Conservation (phyloP, 495 filamentous ascomycete species). For the Neurospora sp. region DNA sequence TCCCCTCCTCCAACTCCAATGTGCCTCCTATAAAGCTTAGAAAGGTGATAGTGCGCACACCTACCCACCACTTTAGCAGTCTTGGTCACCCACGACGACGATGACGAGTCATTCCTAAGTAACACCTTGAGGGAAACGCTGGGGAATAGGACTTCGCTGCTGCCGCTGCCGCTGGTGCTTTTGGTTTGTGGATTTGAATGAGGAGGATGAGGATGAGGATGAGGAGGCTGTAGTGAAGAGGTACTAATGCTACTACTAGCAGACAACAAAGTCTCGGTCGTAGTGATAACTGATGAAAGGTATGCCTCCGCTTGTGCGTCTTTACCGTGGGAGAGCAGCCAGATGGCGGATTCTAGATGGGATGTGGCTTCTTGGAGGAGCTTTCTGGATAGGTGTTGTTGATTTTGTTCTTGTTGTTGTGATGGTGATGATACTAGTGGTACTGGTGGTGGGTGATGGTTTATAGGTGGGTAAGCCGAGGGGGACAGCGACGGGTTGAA, state of each 20-base stretch:
- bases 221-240: background rate
- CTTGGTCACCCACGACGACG: background rate
- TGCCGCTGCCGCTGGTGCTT: background rate
- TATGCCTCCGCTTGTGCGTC: background rate
- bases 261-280: background rate
- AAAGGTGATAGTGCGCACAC: slow-evolving; percentile 11
- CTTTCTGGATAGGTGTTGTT: background rate
- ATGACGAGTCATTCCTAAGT: background rate
- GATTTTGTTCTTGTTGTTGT: background rate
- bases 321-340: background rate
- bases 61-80: slow-evolving; percentile 4
- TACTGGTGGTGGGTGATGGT: background rate
- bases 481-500: background rate
- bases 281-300: background rate
- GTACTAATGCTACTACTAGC: no score
- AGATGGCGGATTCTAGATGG: background rate
- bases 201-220: background rate
- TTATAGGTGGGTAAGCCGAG: background rate
- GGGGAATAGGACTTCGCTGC: background rate
- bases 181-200: background rate
- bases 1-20: background rate
- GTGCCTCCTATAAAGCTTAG: slow-evolving; percentile 2
- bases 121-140: background rate
- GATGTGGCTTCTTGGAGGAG: background rate
- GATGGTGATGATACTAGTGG: background rate